Conservation (phyloP, 2,329 filamentous ascomycete species). For the Ascochyta lentis region DNA sequence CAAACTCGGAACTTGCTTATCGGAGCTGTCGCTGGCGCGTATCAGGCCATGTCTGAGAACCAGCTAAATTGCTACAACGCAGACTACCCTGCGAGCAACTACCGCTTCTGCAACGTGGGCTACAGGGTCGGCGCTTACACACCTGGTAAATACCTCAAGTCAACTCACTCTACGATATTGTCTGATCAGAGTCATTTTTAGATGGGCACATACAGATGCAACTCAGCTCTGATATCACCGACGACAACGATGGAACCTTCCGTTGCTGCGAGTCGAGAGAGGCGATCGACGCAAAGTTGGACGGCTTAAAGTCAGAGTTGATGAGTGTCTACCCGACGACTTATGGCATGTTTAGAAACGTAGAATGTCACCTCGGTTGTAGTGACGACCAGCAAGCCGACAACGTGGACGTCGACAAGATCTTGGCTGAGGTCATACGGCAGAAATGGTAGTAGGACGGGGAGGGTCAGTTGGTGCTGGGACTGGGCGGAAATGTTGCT, state of each 20-base stretch:
- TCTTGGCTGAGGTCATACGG: background rate
- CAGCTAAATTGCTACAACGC: slow-evolving; percentile 1
- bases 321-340: slow-evolving; percentile 1
- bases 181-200: background rate
- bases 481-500: too few species aligned
- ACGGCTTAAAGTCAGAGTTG: background rate
- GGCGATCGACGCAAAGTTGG: background rate
- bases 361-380: slow-evolving; percentile 1
- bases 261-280: slow-evolving; percentile 2
- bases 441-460: too few species aligned
- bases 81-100: background rate
- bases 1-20: background rate
- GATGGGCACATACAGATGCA: slow-evolving; percentile 1
- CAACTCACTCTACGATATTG: background rate
- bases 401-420: background rate
- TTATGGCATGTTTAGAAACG: background rate
- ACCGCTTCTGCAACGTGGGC: slow-evolving; percentile 3
- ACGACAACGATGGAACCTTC: background rate
- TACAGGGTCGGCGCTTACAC: background rate
- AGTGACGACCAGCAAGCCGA: background rate
- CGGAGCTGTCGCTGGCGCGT: slow-evolving; percentile 1
- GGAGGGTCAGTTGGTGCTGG: too few species aligned
- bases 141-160: background rate
- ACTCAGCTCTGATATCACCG: background rate
- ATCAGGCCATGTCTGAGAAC: background rate